Base-by-base conservation (phyloP, 495 filamentous ascomycete genomes). In the Hamigera avellanea region DNA sequence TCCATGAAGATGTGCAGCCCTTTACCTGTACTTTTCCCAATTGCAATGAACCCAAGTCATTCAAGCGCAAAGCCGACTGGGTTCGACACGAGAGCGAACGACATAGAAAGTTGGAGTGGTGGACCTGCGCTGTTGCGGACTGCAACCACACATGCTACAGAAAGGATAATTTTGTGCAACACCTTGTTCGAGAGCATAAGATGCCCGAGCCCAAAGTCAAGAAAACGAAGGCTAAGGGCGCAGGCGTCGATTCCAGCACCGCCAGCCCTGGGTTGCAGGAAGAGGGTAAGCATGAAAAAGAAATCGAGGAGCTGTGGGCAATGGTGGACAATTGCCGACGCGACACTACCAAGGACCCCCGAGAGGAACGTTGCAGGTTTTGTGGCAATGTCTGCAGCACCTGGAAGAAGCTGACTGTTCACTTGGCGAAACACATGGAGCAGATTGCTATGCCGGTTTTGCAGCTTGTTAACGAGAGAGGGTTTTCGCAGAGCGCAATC, bases 1-100 rank as follows among this genome's bases (percentile, higher is more conserved):
- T 96, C 5, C 85, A 93, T 49, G 89, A 96, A 55, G 89, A 96
- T 52, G 76, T 95, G 8, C 83, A 93, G 51, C 89, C 89, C 3
- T 96, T 95, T 48, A 94, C 86, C 7, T 96, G 89, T 59, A 96
- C 86, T 0, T 95, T 91, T 57, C 72, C 78, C 9, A 63, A 77
- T 17, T 96, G 89, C 58, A 73, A 66, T 19, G 87, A 94, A 35
- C 81, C 86, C 16, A 94, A 93, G 56, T 89, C 86, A 15, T 96
- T 95, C 67, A 96, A 96, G 59, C 73, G 89, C 27, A 96, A 96
- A 59, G 89, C 89, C 13, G 89, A 96, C 52, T 96, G 89, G 89
- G 87, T 96, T 17, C 72, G 89, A 19, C 89, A 96, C 47, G 89
- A 96, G 55, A 94, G 86, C 47, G 89, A 96, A 57, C 77, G 81